Evolutionary conservation across 768 basidiomycete genomes (phyloP), one percentile per base, ranked within the genome.

Genomic region (Clathrus columnatus): DNA sequence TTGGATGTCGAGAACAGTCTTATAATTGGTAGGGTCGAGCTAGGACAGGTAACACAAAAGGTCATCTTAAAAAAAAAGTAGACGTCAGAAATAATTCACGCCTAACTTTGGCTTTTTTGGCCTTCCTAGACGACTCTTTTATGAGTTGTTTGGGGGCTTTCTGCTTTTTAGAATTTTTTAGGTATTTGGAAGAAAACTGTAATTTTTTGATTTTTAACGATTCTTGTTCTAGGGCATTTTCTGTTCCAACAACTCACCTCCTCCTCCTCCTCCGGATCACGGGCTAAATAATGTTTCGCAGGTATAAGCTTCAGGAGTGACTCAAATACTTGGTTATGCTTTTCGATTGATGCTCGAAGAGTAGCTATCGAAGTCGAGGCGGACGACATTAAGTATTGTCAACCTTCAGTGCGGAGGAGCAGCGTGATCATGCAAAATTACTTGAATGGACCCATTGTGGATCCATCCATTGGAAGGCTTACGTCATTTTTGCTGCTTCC

Each of bases 11-110:
- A 90, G 65, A 45, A 83, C 69, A 10, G 81, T 81, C 63, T 89
- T 90, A 64, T 93, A 78, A 70, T 95, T 93, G 5, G 83, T 85
- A 1, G 95, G 95, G 68, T 98, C 92, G 62, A 96, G 87, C 93
- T 98, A 60, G 23, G 36, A 43, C 5, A 29, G n/a, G 16, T 21
- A 27, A 48, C n/a, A 46, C 7, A 24, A 45, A 48, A 36, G 46
- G 48, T n/a, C 5, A 18, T n/a, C n/a, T n/a, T 11, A 23, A 28
- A 18, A 18, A 26, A 5, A 32, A 29, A 50, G 30, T 30, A 11
- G 36, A 11, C 36, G 7, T 36, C n/a, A 20, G 18, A 36, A n/a
- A 16, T 14, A 26, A 18, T 51, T 6, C 47, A n/a, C 14, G 18
- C 6, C 47, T n/a, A n/a, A 89, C 93, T 79, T 93, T 94, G 54